These are phyloP conservation scores for Botrytis aclada DNA, from an alignment of 2,329 filamentous ascomycete species.

Conservation along the genomic window DNA sequence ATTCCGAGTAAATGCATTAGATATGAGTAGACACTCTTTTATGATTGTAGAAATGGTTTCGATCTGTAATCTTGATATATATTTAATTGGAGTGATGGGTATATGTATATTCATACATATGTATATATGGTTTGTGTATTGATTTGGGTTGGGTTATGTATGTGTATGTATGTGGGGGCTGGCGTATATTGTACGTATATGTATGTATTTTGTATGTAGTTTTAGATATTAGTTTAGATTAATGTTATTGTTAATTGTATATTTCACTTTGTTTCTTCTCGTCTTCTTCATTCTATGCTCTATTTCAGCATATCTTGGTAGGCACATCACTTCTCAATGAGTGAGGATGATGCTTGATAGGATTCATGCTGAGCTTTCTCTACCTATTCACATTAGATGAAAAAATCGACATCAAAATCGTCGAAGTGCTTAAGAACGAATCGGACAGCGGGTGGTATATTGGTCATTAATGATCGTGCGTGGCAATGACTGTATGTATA, in stretches of 20 bases:
- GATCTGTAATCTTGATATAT: not conserved
- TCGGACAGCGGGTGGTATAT: not conserved
- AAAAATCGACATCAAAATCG: not conserved
- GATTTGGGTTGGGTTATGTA: not conserved
- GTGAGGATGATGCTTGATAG: not conserved
- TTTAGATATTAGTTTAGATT: not conserved
- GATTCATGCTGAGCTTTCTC: not conserved
- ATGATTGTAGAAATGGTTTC: constrained; percentile 10
- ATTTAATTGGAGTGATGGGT: constrained; percentile 11
- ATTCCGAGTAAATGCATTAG: constrained; percentile 9
- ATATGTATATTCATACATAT: not conserved
- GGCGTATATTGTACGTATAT: not conserved
- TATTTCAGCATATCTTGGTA: not conserved
- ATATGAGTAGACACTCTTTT: constrained; percentile 9
- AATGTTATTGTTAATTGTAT: not conserved
- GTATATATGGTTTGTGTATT: not conserved
- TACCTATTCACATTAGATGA: not conserved
- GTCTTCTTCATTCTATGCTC: not conserved
- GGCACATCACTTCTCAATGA: not conserved
- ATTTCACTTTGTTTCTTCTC: not conserved
- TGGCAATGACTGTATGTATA: not conserved
- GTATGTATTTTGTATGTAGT: not conserved
- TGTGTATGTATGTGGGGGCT: not conserved
- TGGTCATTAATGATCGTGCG: not conserved
- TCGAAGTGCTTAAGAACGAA: not conserved